Evolutionary conservation across 2,329 filamentous ascomycete species (phyloP), one percentile per base, ranked within the genome.

Genomic region (Bipolaris oryzae): DNA sequence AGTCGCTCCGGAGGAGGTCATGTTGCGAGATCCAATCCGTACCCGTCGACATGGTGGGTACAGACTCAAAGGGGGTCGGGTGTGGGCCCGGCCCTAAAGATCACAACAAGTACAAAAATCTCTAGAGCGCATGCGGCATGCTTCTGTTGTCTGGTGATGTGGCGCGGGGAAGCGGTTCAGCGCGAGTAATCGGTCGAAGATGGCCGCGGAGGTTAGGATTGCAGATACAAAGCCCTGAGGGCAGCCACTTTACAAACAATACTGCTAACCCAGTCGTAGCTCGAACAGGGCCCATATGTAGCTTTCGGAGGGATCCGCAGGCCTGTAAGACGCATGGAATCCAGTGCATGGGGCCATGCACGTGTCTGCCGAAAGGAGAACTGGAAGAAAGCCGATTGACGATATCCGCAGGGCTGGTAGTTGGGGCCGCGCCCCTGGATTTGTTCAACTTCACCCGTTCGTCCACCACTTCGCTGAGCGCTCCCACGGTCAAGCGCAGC

Each of bases 21-120:
- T 58, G 52, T 37, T 56, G 53, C 35, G 49, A 46, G 49, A 56
- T 60, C 57, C 64, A 67, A 47, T 61, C 63, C 33, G 58, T 47
- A 13, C 47, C 46, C n/a, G 55, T 50, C 20, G 60, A 50, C 63
- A 66, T 66, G 46, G 7, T 55, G 59, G 20, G 25, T 37, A 10
- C 34, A 52, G 25, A 25, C 28, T 35, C 15, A 38, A 31, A 31
- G 28, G 18, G 5, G 15, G 11, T 37, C 35, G 20, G 15, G 21
- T 7, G 7, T 11, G 37, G 23, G 23, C 20, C 18, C n/a, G 15
- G 18, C 10, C 43, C 31, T 21, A 46, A 21, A 18, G 13, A 25
- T 45, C 13, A 18, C n/a, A 16, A 23, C 28, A 15, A 42, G 20
- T 5, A 31, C 16, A 37, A 50, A 35, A n/a, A 18, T 33, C 21